Percentiles rank a stretch among this genome's conserved stretches.
These are phyloP conservation scores for Colletotrichum sp. DNA, from an alignment of 2,329 filamentous ascomycete genomes.

Conservation along the genomic window DNA sequence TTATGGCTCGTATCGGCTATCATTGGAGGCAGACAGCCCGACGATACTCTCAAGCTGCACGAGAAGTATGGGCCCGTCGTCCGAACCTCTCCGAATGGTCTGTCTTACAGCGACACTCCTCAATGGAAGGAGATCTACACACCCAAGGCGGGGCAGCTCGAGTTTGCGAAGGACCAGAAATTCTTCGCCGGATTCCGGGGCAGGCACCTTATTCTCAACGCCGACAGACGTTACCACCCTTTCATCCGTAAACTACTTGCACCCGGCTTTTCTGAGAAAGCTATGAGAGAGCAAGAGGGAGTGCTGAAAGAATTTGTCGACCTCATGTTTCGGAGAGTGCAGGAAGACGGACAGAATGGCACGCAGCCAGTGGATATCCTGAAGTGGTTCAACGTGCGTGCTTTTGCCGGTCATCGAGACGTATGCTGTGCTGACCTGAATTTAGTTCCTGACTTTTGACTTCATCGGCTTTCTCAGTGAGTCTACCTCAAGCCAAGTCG, in stretches of 20 bases:
- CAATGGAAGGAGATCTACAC: constrained; percentile 47
- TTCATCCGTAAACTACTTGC: constrained; percentile 8
- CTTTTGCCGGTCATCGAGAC: neutral
- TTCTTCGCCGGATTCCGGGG: neutral
- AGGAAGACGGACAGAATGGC: constrained; percentile 26
- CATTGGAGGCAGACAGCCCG: constrained; percentile 21
- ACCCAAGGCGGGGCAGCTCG: constrained; percentile 7
- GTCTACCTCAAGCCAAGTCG: neutral
- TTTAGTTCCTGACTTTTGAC: constrained; percentile 28
- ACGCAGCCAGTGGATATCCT: constrained; percentile 24
- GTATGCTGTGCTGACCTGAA: neutral
- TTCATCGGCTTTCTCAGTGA: constrained; percentile 29
- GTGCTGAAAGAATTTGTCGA: constrained; percentile 40
- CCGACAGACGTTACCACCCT: neutral
- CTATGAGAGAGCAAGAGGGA: constrained; percentile 25
- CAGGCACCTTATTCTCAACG: constrained; percentile 19
- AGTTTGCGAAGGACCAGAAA: constrained; percentile 9
- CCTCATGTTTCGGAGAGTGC: constrained; percentile 40
- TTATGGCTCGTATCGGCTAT: neutral
- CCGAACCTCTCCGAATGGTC: constrained; percentile 48
- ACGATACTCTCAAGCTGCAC: constrained; percentile 36
- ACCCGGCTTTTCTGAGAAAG: constrained; percentile 26
- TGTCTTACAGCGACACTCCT: constrained; percentile 43
- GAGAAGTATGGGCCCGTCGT: constrained; percentile 48
- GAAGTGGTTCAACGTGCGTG: constrained; percentile 26